Base-by-base conservation (phyloP, 371 early-diverging fungal species). In the Mortierella sp. region DNA sequence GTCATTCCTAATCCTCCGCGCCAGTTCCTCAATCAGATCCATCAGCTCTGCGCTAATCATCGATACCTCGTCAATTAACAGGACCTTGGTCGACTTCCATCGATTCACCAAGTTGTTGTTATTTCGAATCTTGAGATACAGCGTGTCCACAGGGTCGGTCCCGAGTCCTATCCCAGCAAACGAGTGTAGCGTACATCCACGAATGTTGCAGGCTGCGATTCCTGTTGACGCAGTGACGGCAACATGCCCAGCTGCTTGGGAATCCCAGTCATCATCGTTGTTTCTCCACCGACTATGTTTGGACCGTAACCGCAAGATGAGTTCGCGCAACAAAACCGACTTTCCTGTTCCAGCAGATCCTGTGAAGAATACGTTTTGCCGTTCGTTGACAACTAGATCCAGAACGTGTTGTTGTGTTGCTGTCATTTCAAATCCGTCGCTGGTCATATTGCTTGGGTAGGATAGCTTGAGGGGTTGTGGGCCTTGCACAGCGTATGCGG, bases 101-200 rank as follows among this genome's bases (percentile, higher is more conserved):
- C 86, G 83, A 19, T 58, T 28, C 2, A 5, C 34, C 1, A 79
- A 55, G 16, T 38, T 47, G n/a, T 34, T 72, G 60, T 81, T 72
- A 0, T 34, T 31, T 45, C 8, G 44, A 60, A 80, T 76, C 50
- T 75, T 79, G 13, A 45, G 81, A 31, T 13, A 54, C 74, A 11
- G 57, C 28, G 19, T 19, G 8, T 63, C 63, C 8, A 68, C 14
- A 3, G 80, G 14, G 11, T 76, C 86, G 1, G 68, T 63, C 10
- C 88, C 87, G 8, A 83, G 76, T 11, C 91, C 90, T 19, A 93
- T 65, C 16, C 92, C 91, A 19, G 91, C 89, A 83, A 92, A 93
- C 0, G 92, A 90, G 78, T 93, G 92, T 3, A 95, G 76, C 0
- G 95, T 95, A 10, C 80, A 79, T 11, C 95, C 95, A 26, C 84